Percentiles rank a stretch among this genome's conserved stretches.
Evolutionary conservation across 306 rosid genomes (phyloP).

Genomic region (Quercus gilva): DNA sequence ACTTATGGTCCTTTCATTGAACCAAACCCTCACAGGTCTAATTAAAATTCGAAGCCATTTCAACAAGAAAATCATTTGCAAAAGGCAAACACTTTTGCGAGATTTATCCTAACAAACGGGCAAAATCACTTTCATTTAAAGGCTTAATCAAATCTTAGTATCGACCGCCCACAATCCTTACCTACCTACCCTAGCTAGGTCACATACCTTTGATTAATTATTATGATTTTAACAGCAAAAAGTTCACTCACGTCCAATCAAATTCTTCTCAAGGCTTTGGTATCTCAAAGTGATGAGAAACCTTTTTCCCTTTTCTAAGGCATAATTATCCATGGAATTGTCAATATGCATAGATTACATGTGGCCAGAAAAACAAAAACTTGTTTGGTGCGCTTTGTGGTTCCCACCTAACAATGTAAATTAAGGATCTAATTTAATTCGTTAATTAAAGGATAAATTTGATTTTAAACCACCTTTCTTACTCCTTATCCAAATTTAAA

Average conservation of each 20-base stretch:
- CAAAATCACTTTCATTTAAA: conserved; percentile 28
- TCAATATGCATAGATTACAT: conserved; percentile 23
- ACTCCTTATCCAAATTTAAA: neutral
- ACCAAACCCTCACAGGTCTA: conserved; percentile 34
- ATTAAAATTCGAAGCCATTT: conserved; percentile 29
- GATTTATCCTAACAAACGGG: conserved; percentile 26
- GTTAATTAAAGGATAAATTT: neutral
- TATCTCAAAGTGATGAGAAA: conserved; percentile 32
- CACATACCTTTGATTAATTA: conserved; percentile 32
- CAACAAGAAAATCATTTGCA: conserved; percentile 27
- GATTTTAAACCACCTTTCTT: neutral
- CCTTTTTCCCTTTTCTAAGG: conserved; percentile 25
- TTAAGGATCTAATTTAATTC: neutral
- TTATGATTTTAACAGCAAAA: conserved; percentile 29
- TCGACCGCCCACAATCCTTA: conserved; percentile 43
- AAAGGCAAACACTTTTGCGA: conserved; percentile 31
- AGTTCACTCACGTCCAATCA: conserved; percentile 40
- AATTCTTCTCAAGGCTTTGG: conserved; percentile 51
- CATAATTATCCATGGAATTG: conserved; percentile 28
- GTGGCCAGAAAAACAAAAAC: conserved; percentile 23
- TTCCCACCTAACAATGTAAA: conserved; percentile 13
- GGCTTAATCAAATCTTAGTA: conserved; percentile 14
- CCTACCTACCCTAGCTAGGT: conserved; percentile 48
- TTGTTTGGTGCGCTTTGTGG: conserved; percentile 20
- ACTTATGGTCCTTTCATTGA: conserved; percentile 28